Percentiles rank a stretch among this genome's conserved stretches.
These are phyloP conservation scores for Cutaneotrichosporon spelunceum DNA, from an alignment of 1,284 basidiomycete species.

Conservation along the genomic window DNA sequence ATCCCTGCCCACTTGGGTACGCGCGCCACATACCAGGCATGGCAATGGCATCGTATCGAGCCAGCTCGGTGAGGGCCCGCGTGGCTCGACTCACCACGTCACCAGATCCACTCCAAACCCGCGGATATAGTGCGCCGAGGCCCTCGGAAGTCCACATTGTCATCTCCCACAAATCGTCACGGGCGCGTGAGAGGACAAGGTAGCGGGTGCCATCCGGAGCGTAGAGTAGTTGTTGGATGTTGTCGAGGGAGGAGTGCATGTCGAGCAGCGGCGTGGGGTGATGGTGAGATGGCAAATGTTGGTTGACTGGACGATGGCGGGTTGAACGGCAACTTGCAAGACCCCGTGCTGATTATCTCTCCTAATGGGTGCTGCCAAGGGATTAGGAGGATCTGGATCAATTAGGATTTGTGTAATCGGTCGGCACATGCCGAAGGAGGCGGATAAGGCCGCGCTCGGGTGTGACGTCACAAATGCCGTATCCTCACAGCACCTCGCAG, in stretches of 20 bases:
- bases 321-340: not conserved
- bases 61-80: too few relatives aligned
- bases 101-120: constrained; percentile 17
- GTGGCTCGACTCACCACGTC: constrained; percentile 5
- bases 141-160: constrained; percentile 11
- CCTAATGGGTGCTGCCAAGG: not conserved
- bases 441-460: not conserved
- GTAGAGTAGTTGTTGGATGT: constrained; percentile 23
- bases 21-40: not conserved
- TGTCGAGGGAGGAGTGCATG: constrained; percentile 10
- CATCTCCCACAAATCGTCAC: constrained; percentile 15
- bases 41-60: not conserved
- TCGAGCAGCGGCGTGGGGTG: not conserved
- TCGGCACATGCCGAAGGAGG: not conserved
- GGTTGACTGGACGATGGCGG: not conserved
- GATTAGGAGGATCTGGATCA: not conserved
- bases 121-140: constrained; percentile 2
- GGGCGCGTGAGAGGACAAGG: constrained; percentile 13
- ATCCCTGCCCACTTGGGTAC: not conserved
- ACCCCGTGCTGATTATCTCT: constrained; percentile 4
- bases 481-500: too few relatives aligned
- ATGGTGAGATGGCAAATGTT: not conserved
- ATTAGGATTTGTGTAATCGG: not conserved
- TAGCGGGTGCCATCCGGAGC: constrained; percentile 9
- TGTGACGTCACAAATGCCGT: not conserved